Evolutionary conservation across 495 filamentous ascomycete genomes (phyloP), one percentile per base, ranked within the genome.

Genomic region (Aspergillus egyptiacus): DNA sequence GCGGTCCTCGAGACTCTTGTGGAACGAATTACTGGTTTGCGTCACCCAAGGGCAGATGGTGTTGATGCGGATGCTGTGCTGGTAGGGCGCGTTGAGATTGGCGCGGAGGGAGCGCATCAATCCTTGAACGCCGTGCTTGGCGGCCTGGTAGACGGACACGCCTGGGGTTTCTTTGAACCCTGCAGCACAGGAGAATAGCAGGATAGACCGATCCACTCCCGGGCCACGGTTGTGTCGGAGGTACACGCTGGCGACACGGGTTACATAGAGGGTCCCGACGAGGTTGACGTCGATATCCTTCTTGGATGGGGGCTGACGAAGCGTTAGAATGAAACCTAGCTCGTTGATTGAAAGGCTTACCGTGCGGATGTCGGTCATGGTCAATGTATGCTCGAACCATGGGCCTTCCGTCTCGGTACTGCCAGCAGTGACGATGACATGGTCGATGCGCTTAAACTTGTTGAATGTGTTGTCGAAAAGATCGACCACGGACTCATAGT

Each of bases 31-130:
- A 9, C 64, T 61, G 6, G 70, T 76, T 34, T 68, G 56, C 2
- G 73, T 76, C 59, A 74, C 71, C 75, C 74, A 79, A 1, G 77
- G 77, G 51, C 75, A 78, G 43, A 79, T 66, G 11, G 71, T 69
- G 53, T 79, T 81, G 47, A 72, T 67, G 17, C 77, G 69, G 17
- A 79, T 58, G 28, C 61, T 56, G 51, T 72, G 67, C 46, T 60
- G 62, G 45, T 66, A 66, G 0, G 66, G 60, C 0, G 57, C 56
- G 3, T 66, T 63, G 30, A 73, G 55, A 52, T 68, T 72, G 20
- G 46, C 59, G 35, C 70, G 65, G 11, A 77, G 59, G 18, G 73
- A 66, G 15, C 74, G 66, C 68, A 76, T 72, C 3, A 76, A 64
- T 0, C 74, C 75, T 6, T 71, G 57, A 6, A 79, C 66, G 22